Evolutionary conservation across 2,329 filamentous ascomycete species (phyloP).

Genomic region (Chaetomiaceae sp.): DNA sequence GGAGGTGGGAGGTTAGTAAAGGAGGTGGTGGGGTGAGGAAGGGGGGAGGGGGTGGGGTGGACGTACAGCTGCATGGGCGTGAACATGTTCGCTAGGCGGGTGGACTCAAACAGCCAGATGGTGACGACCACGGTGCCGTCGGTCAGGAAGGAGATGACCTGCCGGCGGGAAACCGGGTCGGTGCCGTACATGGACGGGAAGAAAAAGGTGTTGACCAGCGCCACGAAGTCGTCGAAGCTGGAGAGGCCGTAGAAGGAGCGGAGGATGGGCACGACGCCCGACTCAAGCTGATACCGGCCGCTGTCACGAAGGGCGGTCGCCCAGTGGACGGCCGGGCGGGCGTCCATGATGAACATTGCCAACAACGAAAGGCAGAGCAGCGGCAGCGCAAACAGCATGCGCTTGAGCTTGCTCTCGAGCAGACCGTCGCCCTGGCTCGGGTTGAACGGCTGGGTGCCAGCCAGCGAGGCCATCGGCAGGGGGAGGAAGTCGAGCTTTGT

Average conservation of each 20-base stretch:
- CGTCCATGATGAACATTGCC: constrained; percentile 11
- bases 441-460: constrained; percentile 16
- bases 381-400: constrained; percentile 11
- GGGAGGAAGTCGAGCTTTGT: constrained; percentile 16
- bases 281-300: not conserved
- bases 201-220: constrained; percentile 16
- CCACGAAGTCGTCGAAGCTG: constrained; percentile 14
- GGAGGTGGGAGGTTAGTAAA: not conserved
- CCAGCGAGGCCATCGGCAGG: constrained; percentile 14
- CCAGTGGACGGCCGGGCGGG: not conserved
- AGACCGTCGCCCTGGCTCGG: constrained; percentile 12
- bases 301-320: not conserved
- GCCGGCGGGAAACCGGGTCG: constrained; percentile 5
- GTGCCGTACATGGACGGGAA: constrained; percentile 13
- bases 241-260: constrained; percentile 11
- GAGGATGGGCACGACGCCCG: constrained; percentile 7
- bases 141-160: constrained; percentile 15
- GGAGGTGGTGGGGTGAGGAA: not conserved
- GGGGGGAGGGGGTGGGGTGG: not conserved
- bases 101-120: constrained; percentile 17
- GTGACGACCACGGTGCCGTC: constrained; percentile 12
- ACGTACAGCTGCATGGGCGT: constrained; percentile 13
- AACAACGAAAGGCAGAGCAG: constrained; percentile 5
- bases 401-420: constrained; percentile 16
- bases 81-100: constrained; percentile 15